These are phyloP conservation scores for Tagetes erecta DNA, from an alignment of 129 eudicot genomes.

Conservation along the genomic window DNA sequence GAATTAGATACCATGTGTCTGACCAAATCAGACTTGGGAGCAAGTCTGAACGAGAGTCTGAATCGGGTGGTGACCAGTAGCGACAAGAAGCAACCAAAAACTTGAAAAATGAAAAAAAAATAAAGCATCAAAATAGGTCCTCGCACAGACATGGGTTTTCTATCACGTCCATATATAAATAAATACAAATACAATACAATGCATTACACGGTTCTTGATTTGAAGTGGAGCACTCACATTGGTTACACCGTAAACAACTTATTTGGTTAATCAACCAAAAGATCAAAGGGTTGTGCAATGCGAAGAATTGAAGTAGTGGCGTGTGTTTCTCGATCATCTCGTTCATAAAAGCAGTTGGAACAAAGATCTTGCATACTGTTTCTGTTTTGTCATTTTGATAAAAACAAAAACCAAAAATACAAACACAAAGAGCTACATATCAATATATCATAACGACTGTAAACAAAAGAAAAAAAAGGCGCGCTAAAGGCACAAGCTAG, in stretches of 20 bases:
- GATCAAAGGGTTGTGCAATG: not conserved
- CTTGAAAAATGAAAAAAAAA: too few relatives aligned
- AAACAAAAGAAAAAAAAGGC: not conserved
- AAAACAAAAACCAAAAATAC: slow-evolving; percentile 19
- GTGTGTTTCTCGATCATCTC: not conserved
- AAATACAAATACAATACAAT: too few relatives aligned
- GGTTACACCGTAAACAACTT: not conserved
- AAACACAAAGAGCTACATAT: not conserved
- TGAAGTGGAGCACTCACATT: too few relatives aligned
- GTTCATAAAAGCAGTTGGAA: slow-evolving; percentile 9
- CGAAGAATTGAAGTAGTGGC: not conserved
- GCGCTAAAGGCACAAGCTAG: slow-evolving; percentile 16
- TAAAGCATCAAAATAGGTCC: too few relatives aligned
- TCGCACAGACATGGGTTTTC: too few relatives aligned
- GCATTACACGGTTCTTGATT: too few relatives aligned
- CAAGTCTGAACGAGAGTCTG: too few relatives aligned
- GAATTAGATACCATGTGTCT: too few relatives aligned
- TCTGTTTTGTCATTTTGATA: slow-evolving; percentile 3
- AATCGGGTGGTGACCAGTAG: too few relatives aligned
- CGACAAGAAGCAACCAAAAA: too few relatives aligned
- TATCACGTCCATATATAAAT: too few relatives aligned
- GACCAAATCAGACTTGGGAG: too few relatives aligned
- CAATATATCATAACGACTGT: not conserved
- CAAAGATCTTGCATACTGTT: not conserved
- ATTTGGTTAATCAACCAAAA: not conserved